These are phyloP conservation scores for Candida sp. DNA, from an alignment of 1,139 yeast species.

Conservation along the genomic window DNA sequence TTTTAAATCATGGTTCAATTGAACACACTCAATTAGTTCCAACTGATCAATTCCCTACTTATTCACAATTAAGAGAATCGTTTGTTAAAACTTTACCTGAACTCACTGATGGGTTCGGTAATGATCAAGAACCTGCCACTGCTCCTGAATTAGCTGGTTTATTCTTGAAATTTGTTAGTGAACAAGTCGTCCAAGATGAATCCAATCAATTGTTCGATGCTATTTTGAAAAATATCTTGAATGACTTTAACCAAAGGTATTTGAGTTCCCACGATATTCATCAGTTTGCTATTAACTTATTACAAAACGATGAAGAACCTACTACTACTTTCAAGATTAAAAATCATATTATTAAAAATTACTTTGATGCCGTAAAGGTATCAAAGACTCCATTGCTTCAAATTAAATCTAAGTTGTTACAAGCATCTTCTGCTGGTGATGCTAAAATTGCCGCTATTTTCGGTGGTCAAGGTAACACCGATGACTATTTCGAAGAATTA, in stretches of 20 bases:
- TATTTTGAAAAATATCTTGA: conserved; percentile 64
- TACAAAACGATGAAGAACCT: conserved; percentile 46
- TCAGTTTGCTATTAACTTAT: conserved; percentile 74
- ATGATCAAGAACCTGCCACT: conserved; percentile 86
- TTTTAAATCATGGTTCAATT: conserved; percentile 77
- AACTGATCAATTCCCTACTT: conserved; percentile 70
- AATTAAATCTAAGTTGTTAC: conserved; percentile 48
- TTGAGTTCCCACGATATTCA: conserved; percentile 61
- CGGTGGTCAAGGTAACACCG: conserved; percentile 99
- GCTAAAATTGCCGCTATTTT: conserved; percentile 80
- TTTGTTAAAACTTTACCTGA: conserved; percentile 76
- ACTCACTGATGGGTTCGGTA: conserved; percentile 81
- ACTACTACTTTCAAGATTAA: conserved; percentile 72
- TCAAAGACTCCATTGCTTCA: conserved; percentile 24
- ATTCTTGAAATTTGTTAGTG: conserved; percentile 78
- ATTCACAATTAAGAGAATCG: conserved; percentile 86
- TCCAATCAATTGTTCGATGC: conserved; percentile 56
- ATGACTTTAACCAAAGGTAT: conserved; percentile 82
- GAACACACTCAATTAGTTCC: conserved; percentile 91
- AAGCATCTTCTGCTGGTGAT: conserved; percentile 32
- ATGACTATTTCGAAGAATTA: conserved; percentile 95
- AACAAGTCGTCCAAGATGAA: conserved; percentile 45
- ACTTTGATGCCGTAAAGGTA: conserved; percentile 62
- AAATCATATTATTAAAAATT: conserved; percentile 63
- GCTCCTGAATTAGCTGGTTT: conserved; percentile 83